Evolutionary conservation across 2,329 filamentous ascomycete genomes (phyloP), one percentile per base, ranked within the genome.

Genomic region (Lasiodiplodia theobromae): DNA sequence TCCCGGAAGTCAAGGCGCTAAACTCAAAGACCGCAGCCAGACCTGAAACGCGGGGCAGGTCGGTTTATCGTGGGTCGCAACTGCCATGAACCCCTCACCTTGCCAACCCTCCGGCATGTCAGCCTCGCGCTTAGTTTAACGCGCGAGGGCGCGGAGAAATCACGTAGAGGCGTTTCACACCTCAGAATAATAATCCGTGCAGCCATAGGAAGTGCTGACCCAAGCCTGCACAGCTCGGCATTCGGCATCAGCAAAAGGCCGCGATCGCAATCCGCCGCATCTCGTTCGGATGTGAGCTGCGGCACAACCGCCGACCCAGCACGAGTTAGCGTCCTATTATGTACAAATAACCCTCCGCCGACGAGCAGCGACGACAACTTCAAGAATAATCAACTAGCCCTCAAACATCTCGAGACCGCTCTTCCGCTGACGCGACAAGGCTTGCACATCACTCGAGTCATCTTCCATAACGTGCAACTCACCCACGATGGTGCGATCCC

Each of bases 401-500:
- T 44, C 16, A 18, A 18, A 18, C 38, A 14, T 16, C 38, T 44
- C 14, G 4, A 12, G 38, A 12, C 2, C 38, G 12, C 11, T 47
- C 18, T 6, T 8, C 44, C 18, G 10, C 44, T 44, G 16, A 18
- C 14, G 14, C 14, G 18, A 7, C 40, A 7, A 16, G 16, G 18
- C 14, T 14, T 44, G 31, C 40, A 3, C 16, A 6, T 8, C 2
- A 44, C 31, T 34, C 31, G 31, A 34, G 7, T 38, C 14, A 12
- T 16, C 18, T 4, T 44, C 56, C 40, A 44, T 44, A 44, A 21
- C 56, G 56, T 44, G 56, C 56, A 12, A 57, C 1, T 18, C 31
- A 2, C 47, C 47, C 47, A 11, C 60, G 34, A 64, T 64, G 60
- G 60, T 64, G 47, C 31, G 11, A 64, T 52, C 37, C 7, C 25